Evolutionary conservation across 2,329 filamentous ascomycete genomes (phyloP), one percentile per base, ranked within the genome.

Genomic region (Thermothelomyces thermophilus): DNA sequence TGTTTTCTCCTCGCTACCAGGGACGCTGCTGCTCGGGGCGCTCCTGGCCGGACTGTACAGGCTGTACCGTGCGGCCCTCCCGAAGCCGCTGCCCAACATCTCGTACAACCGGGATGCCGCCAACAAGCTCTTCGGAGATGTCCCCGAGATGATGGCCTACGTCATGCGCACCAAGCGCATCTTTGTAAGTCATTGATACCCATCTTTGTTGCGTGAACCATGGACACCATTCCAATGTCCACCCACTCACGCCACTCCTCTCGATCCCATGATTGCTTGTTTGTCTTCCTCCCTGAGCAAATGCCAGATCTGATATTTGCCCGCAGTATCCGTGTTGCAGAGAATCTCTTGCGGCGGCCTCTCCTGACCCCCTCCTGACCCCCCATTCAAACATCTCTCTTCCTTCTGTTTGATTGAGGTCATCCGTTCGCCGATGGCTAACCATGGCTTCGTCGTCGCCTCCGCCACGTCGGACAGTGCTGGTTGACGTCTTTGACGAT

Each of bases 81-180:
- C 72, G 1, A 69, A 65, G 41, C 72, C 73, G 2, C 63, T 76
- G 3, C 60, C 69, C 3, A 68, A 68, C 5, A 75, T 77, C 37
- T 72, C 74, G 2, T 70, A 73, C 64, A 70, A 73, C 52, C 55
- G 53, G 11, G 56, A 61, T 16, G 64, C 72, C 0, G 60, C 63
- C 2, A 55, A 51, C 1, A 62, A 58, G 28, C 26, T 74, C 0
- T 58, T 74, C 11, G 73, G 73, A 5, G 72, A 76, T 52, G 53
- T 70, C 1, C 68, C 69, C 1, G 68, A 68, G 39, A 64, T 71
- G 54, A 58, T 72, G 46, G 56, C 57, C 9, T 66, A 67, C 52
- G 60, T 68, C 11, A 61, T 59, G 30, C 58, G 63, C n/a, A 67
- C 62, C 8, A 64, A 64, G 39, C 58, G 59, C 2, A 59, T 65